These are phyloP conservation scores for Suillus weaverae DNA, from an alignment of 768 basidiomycete genomes.

Conservation along the genomic window DNA sequence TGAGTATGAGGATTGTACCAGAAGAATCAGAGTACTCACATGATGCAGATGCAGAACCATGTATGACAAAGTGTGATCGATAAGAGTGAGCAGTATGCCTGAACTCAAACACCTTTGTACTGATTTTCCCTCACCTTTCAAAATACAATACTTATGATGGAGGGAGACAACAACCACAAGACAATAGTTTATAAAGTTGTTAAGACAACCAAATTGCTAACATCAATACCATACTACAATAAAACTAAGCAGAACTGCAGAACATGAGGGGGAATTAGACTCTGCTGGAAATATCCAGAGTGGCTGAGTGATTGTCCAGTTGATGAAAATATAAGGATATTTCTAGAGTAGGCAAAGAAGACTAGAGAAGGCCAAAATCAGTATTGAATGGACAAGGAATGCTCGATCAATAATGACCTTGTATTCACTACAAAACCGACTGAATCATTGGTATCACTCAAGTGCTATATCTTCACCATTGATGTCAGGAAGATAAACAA, in stretches of 20 bases:
- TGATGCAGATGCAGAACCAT: not conserved
- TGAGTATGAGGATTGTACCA: not conserved
- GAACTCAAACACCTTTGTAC: not conserved
- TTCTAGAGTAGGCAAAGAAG: too few species aligned
- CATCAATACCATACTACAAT: not conserved
- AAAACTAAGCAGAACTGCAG: too few species aligned
- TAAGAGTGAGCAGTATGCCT: too few species aligned
- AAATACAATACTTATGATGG: not conserved
- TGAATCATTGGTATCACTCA: not conserved
- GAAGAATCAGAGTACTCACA: not conserved
- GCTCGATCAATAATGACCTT: not conserved
- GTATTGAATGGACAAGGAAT: not conserved
- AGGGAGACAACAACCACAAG: not conserved
- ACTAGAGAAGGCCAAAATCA: too few species aligned
- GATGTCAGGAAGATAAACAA: not conserved
- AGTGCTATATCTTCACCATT: not conserved
- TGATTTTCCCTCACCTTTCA: not conserved
- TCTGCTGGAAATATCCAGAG: not conserved
- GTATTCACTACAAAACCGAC: not conserved
- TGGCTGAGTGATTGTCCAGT: not conserved
- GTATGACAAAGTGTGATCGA: too few species aligned
- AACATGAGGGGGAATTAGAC: too few species aligned
- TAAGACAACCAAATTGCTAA: not conserved
- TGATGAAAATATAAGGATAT: too few species aligned
- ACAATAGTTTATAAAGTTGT: not conserved